phyloP scores from a whole-genome alignment of 495 filamentous ascomycete species.

The Neurospora sp. region DNA sequence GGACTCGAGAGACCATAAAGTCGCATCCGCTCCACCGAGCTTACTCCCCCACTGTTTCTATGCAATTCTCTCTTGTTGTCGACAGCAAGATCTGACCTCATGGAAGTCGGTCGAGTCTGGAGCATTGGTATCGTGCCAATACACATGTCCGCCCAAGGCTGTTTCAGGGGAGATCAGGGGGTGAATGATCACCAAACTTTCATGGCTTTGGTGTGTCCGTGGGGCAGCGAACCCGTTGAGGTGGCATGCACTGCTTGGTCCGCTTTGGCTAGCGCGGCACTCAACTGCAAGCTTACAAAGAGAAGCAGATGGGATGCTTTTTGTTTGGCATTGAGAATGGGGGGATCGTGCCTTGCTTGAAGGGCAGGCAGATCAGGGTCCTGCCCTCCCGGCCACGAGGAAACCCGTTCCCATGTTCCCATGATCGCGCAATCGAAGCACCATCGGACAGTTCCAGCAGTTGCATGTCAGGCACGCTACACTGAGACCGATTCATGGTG shows the following conservation, averaged over 20 bases:
- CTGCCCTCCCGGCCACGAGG: not conserved
- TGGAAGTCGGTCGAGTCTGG: not conserved
- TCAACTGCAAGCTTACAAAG: not conserved
- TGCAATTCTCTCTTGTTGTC: not conserved
- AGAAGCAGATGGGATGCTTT: not conserved
- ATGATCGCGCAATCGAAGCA: not conserved
- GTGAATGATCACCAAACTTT: not conserved
- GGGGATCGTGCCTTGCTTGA: not conserved
- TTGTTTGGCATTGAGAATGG: not conserved
- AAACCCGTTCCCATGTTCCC: not conserved
- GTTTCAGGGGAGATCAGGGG: not conserved
- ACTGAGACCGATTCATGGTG: not conserved
- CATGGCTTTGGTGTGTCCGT: not conserved
- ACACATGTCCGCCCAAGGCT: not conserved
- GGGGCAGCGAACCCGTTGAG: not conserved
- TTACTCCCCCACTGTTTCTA: not conserved
- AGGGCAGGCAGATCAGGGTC: not conserved
- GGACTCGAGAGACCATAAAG: not conserved
- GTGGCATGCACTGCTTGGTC: not conserved
- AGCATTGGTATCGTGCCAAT: not conserved
- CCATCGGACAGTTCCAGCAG: not conserved
- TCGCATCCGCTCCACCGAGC: not conserved
- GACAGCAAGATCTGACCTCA: not conserved
- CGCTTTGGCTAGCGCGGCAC: not conserved
- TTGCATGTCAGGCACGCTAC: not conserved